Conservation (phyloP, 306 rosid species). For the Inga laurina region DNA sequence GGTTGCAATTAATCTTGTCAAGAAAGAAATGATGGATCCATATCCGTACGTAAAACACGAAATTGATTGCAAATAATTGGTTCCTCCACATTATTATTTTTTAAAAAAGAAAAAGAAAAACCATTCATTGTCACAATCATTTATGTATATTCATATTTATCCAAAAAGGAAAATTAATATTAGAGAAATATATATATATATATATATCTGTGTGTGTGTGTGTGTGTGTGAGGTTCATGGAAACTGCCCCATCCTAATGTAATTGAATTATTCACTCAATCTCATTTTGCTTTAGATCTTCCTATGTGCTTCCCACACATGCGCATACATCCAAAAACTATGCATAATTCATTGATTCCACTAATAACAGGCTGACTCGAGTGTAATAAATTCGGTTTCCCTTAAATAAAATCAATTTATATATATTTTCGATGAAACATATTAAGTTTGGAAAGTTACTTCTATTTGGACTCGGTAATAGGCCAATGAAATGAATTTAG, state of each 20-base stretch:
- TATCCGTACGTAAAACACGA: constrained; percentile 11
- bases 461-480: no score
- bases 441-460: no score
- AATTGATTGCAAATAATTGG: constrained; percentile 16
- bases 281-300: background rate
- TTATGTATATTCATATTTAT: background rate
- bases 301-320: background rate
- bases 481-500: no score
- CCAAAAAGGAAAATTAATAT: background rate
- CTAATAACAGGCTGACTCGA: background rate
- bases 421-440: no score
- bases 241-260: background rate
- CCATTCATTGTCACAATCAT: background rate
- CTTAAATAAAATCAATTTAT: background rate
- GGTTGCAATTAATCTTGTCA: background rate
- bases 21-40: background rate
- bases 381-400: background rate
- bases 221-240: constrained; percentile 3
- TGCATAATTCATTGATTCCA: background rate
- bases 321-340: background rate
- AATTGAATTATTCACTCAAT: background rate
- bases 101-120: background rate
- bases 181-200: background rate
- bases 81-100: background rate
- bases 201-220: no score